A percentile compares a stretch with the other conserved stretches of the same genome.
Conservation (phyloP, 495 filamentous ascomycete species). For the Penicillium silybi region DNA sequence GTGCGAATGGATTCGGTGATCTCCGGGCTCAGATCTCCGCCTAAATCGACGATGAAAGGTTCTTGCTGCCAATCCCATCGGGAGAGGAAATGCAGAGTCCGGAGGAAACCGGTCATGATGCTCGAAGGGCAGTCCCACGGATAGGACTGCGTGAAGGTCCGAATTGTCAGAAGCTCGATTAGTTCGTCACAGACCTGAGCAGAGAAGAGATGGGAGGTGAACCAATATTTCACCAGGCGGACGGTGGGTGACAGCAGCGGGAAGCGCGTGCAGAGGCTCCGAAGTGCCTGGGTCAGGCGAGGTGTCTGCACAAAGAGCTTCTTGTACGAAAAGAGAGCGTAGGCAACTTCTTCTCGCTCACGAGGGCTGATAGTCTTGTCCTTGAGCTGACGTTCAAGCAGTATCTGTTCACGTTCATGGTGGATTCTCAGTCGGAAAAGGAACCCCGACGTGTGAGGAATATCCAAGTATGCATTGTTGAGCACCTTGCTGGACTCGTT, state of each 20-base stretch:
- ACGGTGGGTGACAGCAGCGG: slow-evolving; percentile 79
- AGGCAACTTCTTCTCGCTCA: slow-evolving; percentile 60
- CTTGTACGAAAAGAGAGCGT: slow-evolving; percentile 66
- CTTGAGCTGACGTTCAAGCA: slow-evolving; percentile 75
- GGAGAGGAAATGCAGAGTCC: slow-evolving; percentile 71
- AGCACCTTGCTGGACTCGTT: slow-evolving; percentile 60
- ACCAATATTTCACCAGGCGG: slow-evolving; percentile 88
- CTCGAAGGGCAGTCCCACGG: slow-evolving; percentile 78
- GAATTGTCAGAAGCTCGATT: slow-evolving; percentile 73
- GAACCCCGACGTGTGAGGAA: slow-evolving; percentile 65
- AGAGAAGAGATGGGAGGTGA: slow-evolving; percentile 73
- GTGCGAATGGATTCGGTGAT: slow-evolving; percentile 58
- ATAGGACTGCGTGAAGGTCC: slow-evolving; percentile 74
- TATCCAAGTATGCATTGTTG: slow-evolving; percentile 81
- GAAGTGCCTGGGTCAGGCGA: slow-evolving; percentile 74
- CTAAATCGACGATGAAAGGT: slow-evolving; percentile 73
- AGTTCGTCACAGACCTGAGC: slow-evolving; percentile 73
- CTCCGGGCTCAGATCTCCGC: slow-evolving; percentile 49
- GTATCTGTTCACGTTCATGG: slow-evolving; percentile 77
- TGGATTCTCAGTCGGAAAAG: slow-evolving; percentile 54
- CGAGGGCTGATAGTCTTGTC: slow-evolving; percentile 60
- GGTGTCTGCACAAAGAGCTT: slow-evolving; percentile 67
- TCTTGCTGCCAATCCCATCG: slow-evolving; percentile 88
- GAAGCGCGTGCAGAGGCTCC: slow-evolving; percentile 73
- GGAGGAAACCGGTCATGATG: slow-evolving; percentile 74